Evolutionary conservation across 805 yeast species (phyloP).

Genomic region (Yarrowia sp.): DNA sequence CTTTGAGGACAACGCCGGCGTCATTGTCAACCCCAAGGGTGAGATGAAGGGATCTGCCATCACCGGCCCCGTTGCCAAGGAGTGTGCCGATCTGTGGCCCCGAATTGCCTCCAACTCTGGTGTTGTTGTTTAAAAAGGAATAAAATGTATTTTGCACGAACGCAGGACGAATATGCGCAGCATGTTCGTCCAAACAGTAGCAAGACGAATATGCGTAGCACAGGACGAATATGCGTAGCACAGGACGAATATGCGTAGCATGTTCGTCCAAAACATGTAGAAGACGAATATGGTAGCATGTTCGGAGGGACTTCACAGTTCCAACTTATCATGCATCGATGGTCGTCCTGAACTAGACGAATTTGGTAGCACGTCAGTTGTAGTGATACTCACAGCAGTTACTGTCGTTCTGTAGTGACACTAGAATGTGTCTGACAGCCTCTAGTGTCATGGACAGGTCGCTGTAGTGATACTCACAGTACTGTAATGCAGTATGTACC

Average conservation of each 20-base stretch:
- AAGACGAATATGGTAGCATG: too few species aligned
- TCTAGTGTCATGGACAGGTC: too few species aligned
- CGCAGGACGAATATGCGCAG: not conserved
- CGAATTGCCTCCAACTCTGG: constrained; percentile 99
- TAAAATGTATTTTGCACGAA: constrained; percentile 24
- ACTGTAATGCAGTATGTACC: too few species aligned
- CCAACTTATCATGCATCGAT: too few species aligned
- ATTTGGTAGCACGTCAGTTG: too few species aligned
- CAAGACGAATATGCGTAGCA: constrained; percentile 1
- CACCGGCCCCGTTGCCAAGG: constrained; percentile 99
- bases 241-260: not conserved
- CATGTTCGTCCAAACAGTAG: not conserved
- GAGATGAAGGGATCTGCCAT: constrained; percentile 99
- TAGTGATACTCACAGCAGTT: too few species aligned
- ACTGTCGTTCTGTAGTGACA: too few species aligned
- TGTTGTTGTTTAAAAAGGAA: constrained; percentile 87
- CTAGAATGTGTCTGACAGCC: too few species aligned
- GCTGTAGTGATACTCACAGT: too few species aligned
- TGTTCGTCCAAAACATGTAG: too few species aligned
- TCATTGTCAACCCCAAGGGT: constrained; percentile 99
- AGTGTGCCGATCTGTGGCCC: constrained; percentile 99
- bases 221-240: not conserved
- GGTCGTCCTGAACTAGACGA: too few species aligned
- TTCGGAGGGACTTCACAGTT: too few species aligned
- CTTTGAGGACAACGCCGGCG: constrained; percentile 99